Evolutionary conservation across 2,329 filamentous ascomycete genomes (phyloP).

Genomic region (Penicillium frequentans): DNA sequence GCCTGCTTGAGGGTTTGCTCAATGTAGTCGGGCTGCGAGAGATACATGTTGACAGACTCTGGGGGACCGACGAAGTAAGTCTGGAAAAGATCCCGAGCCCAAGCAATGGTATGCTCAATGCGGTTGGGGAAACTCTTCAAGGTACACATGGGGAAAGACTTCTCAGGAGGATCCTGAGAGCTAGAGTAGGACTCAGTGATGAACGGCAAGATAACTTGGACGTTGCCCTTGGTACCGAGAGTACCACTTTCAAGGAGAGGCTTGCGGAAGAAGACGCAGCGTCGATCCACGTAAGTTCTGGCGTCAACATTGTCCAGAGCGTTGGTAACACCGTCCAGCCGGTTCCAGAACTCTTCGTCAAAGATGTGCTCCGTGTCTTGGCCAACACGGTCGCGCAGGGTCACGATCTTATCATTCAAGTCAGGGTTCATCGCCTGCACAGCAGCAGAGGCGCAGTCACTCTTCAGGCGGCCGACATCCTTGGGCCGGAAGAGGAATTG

Average conservation of each 20-base stretch:
- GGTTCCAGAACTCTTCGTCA: slow-evolving; percentile 87
- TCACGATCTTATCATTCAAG: slow-evolving; percentile 78
- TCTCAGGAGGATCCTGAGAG: slow-evolving; percentile 95
- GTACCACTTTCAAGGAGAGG: slow-evolving; percentile 94
- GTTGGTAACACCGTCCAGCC: slow-evolving; percentile 89
- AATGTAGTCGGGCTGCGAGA: slow-evolving; percentile 88
- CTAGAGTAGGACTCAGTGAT: slow-evolving; percentile 96
- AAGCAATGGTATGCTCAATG: slow-evolving; percentile 98
- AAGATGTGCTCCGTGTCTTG: slow-evolving; percentile 91
- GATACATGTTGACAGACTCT: slow-evolving; percentile 90
- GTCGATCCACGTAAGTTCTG: slow-evolving; percentile 90
- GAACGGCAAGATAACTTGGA: slow-evolving; percentile 86
- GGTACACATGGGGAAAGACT: slow-evolving; percentile 99
- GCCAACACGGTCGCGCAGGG: slow-evolving; percentile 85
- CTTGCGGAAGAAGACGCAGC: slow-evolving; percentile 98
- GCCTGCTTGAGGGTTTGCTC: slow-evolving; percentile 85
- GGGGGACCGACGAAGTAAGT: slow-evolving; percentile 89
- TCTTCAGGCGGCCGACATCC: slow-evolving; percentile 96
- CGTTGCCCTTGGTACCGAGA: slow-evolving; percentile 98
- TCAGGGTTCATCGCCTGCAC: slow-evolving; percentile 96
- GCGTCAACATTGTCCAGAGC: slow-evolving; percentile 97
- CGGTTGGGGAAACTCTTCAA: slow-evolving; percentile 95
- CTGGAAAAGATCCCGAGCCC: slow-evolving; percentile 95
- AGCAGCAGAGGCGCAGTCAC: slow-evolving; percentile 85
- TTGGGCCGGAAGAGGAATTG: slow-evolving; percentile 94